A percentile compares a stretch with the other conserved stretches of the same genome.
phyloP scores from a whole-genome alignment of 1,284 basidiomycete species.

The Irpex lacteus region DNA sequence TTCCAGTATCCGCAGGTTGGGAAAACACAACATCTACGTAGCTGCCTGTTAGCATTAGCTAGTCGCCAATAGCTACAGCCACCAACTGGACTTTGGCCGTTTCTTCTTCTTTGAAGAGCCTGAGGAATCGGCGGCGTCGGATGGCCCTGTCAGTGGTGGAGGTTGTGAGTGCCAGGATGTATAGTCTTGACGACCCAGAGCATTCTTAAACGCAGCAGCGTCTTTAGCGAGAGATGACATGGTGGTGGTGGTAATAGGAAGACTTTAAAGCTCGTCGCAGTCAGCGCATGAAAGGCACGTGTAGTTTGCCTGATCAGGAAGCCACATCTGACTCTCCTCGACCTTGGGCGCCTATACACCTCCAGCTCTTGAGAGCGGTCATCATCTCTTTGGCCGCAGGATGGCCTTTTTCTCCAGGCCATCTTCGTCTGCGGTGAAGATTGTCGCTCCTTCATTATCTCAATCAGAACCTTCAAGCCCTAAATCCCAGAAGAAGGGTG shows the following conservation, averaged over 20 bases:
- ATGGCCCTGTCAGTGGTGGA: constrained; percentile 27
- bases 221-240: constrained; percentile 70
- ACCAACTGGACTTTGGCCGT: constrained; percentile 62
- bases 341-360: not conserved
- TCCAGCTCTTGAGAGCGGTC: constrained; percentile 2
- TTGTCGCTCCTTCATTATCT: constrained; percentile 45
- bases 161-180: constrained; percentile 72
- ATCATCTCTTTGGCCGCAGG: constrained; percentile 20
- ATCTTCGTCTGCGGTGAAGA: constrained; percentile 55
- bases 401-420: constrained; percentile 45
- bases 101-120: constrained; percentile 53
- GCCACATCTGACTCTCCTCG: not conserved
- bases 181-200: constrained; percentile 61
- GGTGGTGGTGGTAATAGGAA: constrained; percentile 2
- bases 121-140: constrained; percentile 28
- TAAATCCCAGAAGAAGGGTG: constrained; percentile 41
- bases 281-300: no score
- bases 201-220: constrained; percentile 62
- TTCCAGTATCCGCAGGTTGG: constrained; percentile 82
- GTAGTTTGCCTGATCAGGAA: no score
- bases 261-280: no score
- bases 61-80: not conserved
- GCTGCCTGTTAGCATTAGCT: not conserved
- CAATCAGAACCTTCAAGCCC: constrained; percentile 34
- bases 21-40: constrained; percentile 70